Base-by-base conservation (phyloP, 805 yeast genomes). In the Candida nanaspora region DNA sequence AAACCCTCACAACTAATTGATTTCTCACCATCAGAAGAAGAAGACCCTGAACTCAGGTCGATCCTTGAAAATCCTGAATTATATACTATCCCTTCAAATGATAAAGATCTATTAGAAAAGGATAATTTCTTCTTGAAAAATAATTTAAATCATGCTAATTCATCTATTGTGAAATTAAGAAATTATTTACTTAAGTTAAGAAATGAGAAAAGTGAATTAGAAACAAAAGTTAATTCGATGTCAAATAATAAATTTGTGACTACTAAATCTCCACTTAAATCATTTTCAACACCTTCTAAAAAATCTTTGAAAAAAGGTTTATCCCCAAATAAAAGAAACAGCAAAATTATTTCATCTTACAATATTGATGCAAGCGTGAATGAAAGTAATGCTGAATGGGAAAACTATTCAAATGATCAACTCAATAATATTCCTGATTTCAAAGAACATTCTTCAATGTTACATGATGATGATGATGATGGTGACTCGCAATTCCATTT, bases 91-190 rank as follows among this genome's bases (percentile, higher is more conserved):
- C 55, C 61, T 8, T 35, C 53, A 6, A 62, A 68, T 1, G 62
- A 65, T 25, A 68, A 71, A 42, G 58, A 68, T 2, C 71, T 66
- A 11, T 61, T 83, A 33, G 86, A 83, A 52, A 63, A 74, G 2
- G 89, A 85, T 51, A 80, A 88, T 1, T 8, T 23, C 7, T 23
- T 23, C 11, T 60, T 83, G 47, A 69, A 72, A 46, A 71, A 82
- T 0, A 80, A 84, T 20, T 66, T 86, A 48, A 67, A 69, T 15
- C 85, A 74, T 58, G 82, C 89, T 4, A 76, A 80, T 50, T 68
- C 71, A 45, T 72, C 78, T 2, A 78, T 84, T 37, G 62, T 76
- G n/a, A 79, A 72, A 49, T 66, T 83, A 46, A 72, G 83, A 55
- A 62, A 68, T 18, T 65, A 70, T 2, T 51, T 76, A 9, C 54